Conservation (phyloP, 2,329 filamentous ascomycete genomes). For the Xylaria sp. region DNA sequence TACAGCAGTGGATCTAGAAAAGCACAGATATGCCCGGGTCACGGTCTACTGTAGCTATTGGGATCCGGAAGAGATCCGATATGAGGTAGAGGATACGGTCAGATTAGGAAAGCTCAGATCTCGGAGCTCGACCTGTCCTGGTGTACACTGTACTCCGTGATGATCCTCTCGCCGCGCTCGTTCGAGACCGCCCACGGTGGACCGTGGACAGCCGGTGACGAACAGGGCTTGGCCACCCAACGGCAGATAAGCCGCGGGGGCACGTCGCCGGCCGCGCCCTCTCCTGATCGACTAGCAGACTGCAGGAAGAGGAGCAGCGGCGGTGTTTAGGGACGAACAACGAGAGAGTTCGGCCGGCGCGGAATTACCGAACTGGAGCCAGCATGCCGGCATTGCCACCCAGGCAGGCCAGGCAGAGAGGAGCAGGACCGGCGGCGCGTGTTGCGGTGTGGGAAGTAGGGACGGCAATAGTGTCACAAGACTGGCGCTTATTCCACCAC, state of each 20-base stretch:
- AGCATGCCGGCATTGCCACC: conserved; percentile 40
- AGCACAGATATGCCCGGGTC: conserved; percentile 27
- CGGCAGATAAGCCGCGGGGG: conserved; percentile 24
- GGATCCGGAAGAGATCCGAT: conserved; percentile 15
- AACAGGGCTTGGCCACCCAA: conserved; percentile 33
- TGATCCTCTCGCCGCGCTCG: conserved; percentile 21
- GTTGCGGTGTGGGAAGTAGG: conserved; percentile 38
- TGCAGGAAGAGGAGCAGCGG: conserved; percentile 21
- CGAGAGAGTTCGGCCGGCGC: conserved; percentile 33
- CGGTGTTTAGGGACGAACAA: conserved; percentile 27
- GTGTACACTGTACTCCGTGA: conserved; percentile 22
- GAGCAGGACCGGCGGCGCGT: conserved; percentile 25
- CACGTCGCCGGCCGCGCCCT: conserved; percentile 33
- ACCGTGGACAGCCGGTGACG: conserved; percentile 29
- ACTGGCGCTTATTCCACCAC: conserved; percentile 44
- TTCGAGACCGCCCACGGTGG: conserved; percentile 21
- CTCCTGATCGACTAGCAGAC: conserved; percentile 22
- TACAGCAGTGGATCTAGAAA: conserved; percentile 24
- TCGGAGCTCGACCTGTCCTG: conserved; percentile 27
- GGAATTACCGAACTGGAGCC: conserved; percentile 38
- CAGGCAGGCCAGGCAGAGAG: conserved; percentile 34
- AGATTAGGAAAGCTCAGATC: conserved; percentile 20
- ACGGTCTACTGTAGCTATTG: conserved; percentile 20
- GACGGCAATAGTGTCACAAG: conserved; percentile 45
- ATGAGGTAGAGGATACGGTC: conserved; percentile 17